These are phyloP conservation scores for Pseudonitzschia multistriata DNA, from an alignment of 108 stramenopile species.

Conservation along the genomic window DNA sequence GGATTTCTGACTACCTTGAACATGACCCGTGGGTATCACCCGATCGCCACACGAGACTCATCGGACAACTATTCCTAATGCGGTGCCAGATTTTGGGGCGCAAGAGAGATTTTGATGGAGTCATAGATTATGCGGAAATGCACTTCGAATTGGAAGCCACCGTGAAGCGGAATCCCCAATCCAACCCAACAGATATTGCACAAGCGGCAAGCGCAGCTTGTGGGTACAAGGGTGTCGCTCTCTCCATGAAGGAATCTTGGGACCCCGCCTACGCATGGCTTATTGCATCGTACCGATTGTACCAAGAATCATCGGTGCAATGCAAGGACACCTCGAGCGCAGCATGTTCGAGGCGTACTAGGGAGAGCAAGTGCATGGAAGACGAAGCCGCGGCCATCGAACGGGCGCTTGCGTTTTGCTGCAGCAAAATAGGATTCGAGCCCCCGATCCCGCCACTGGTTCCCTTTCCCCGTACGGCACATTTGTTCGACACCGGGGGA, in stretches of 20 bases:
- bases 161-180: background rate
- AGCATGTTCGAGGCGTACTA: background rate
- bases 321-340: background rate
- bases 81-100: slow-evolving; percentile 3
- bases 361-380: background rate
- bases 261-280: background rate
- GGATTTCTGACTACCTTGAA: too few species aligned
- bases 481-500: slow-evolving; percentile 34
- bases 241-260: background rate
- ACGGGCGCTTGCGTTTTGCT: background rate
- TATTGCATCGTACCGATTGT: background rate
- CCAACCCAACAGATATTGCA: background rate
- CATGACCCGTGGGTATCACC: background rate
- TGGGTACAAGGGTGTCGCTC: slow-evolving; percentile 6
- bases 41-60: background rate
- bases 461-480: slow-evolving; percentile 27
- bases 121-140: background rate
- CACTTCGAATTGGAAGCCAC: background rate
- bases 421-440: background rate
- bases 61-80: background rate
- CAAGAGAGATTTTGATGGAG: background rate
- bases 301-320: background rate
- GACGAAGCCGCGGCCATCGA: slow-evolving; percentile 9
- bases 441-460: slow-evolving; percentile 18
- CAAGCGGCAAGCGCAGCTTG: background rate